phyloP scores from a whole-genome alignment of 495 filamentous ascomycete genomes.

The Tuber melanosporum region DNA sequence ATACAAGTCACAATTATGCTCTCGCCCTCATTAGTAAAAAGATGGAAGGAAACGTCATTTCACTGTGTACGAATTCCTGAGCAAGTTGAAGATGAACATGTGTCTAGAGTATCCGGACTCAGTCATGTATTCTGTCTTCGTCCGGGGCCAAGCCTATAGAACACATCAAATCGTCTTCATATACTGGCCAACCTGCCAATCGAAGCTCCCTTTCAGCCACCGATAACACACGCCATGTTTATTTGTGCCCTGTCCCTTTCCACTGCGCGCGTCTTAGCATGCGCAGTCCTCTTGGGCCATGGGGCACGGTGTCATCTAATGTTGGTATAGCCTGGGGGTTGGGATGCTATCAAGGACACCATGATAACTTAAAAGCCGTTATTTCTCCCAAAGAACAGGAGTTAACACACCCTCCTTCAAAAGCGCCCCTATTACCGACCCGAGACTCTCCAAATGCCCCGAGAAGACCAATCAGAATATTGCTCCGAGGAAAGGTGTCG shows the following conservation, averaged over 20 bases:
- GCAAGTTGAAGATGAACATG: conserved; percentile 1
- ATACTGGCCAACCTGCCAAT: neutral
- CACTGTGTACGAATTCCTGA: neutral
- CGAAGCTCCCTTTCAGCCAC: neutral
- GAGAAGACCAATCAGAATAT: neutral
- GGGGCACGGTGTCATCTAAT: neutral
- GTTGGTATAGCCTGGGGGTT: neutral
- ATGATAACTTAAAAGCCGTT: neutral
- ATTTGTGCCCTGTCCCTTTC: neutral
- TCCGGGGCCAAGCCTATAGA: neutral
- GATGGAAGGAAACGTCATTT: neutral
- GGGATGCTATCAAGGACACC: neutral
- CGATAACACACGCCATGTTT: neutral
- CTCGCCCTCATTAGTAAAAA: neutral
- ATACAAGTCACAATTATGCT: neutral
- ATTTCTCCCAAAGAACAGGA: neutral
- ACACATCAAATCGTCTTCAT: neutral
- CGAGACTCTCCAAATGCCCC: neutral
- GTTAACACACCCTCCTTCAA: neutral
- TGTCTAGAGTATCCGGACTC: neutral
- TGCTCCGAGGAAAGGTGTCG: neutral
- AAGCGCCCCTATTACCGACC: neutral
- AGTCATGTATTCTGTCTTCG: neutral
- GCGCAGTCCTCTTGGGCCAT: neutral
- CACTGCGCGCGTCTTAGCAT: neutral